phyloP scores from a whole-genome alignment of 495 filamentous ascomycete species.

The Beverwykella pulmonaria region DNA sequence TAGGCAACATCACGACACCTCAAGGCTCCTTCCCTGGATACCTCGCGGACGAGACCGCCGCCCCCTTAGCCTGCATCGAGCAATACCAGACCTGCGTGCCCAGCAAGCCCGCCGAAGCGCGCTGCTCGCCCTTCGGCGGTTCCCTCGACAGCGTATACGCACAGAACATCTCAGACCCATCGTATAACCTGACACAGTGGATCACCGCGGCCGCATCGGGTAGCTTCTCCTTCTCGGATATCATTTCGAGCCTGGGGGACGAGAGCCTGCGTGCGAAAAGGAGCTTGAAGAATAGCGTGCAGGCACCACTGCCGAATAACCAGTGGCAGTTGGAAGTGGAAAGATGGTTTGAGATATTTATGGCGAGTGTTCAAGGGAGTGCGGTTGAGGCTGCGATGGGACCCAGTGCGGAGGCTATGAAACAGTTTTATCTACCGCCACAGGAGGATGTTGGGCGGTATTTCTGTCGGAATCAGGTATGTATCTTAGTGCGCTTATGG shows the following conservation, averaged over 20 bases:
- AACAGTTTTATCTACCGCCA: slow-evolving; percentile 7
- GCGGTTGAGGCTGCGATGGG: neutral
- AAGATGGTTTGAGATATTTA: slow-evolving; percentile 1
- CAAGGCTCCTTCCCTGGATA: neutral
- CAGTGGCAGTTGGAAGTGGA: slow-evolving; percentile 32
- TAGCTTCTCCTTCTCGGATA: slow-evolving; percentile 13
- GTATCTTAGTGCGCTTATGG: neutral
- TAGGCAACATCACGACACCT: neutral
- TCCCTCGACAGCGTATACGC: neutral
- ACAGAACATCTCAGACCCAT: neutral
- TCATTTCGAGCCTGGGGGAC: slow-evolving; percentile 3
- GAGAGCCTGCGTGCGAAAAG: slow-evolving; percentile 5
- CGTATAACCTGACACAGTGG: slow-evolving; percentile 3
- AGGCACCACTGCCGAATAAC: slow-evolving; percentile 12
- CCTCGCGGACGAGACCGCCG: slow-evolving; percentile 10
- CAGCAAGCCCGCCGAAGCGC: neutral
- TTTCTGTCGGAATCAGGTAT: slow-evolving; percentile 15
- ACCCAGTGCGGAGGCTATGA: neutral
- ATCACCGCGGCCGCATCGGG: neutral
- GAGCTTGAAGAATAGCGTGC: slow-evolving; percentile 1
- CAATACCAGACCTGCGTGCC: slow-evolving; percentile 33
- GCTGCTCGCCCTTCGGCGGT: slow-evolving; percentile 19
- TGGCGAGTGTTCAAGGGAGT: slow-evolving; percentile 12
- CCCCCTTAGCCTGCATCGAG: slow-evolving; percentile 5
- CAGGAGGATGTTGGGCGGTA: slow-evolving; percentile 2